phyloP scores from a whole-genome alignment of 2,329 filamentous ascomycete genomes.

The Colletotrichum filicis region DNA sequence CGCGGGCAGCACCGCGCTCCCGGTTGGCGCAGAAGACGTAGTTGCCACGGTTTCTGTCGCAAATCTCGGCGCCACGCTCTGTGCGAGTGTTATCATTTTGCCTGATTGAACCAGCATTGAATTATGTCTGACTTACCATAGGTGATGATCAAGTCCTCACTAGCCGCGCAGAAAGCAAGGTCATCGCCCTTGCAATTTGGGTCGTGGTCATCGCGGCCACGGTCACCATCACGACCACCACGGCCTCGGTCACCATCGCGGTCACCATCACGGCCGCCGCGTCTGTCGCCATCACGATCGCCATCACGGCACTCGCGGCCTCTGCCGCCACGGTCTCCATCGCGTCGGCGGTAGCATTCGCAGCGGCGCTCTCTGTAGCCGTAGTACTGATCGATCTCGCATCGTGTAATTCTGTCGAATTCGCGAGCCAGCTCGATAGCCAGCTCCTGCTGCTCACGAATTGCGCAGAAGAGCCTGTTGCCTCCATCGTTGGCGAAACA shows the following conservation, averaged over 20 bases:
- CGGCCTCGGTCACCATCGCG: constrained; percentile 15
- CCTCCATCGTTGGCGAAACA: constrained; percentile 14
- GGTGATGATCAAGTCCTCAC: constrained; percentile 18
- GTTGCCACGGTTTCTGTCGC: constrained; percentile 14
- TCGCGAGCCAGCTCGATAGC: constrained; percentile 13
- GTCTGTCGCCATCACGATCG: constrained; percentile 3
- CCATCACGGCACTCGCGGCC: constrained; percentile 15
- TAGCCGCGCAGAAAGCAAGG: constrained; percentile 25
- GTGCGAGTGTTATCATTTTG: neutral
- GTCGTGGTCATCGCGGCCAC: constrained; percentile 9
- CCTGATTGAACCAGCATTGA: neutral
- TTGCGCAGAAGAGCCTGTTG: constrained; percentile 32
- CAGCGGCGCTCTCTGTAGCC: constrained; percentile 8
- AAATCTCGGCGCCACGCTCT: constrained; percentile 19
- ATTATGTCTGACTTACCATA: constrained; percentile 10
- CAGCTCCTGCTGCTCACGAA: constrained; percentile 25
- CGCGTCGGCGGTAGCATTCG: constrained; percentile 28
- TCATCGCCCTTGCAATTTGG: constrained; percentile 25
- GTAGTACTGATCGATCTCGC: constrained; percentile 24
- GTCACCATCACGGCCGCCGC: neutral
- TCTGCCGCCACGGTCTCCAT: constrained; percentile 4
- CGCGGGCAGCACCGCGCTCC: constrained; percentile 20
- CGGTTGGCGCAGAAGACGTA: constrained; percentile 29
- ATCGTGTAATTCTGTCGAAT: constrained; percentile 14
- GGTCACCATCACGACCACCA: neutral